phyloP scores from a whole-genome alignment of 495 filamentous ascomycete genomes.

The Penicillium psychrofluorescens region DNA sequence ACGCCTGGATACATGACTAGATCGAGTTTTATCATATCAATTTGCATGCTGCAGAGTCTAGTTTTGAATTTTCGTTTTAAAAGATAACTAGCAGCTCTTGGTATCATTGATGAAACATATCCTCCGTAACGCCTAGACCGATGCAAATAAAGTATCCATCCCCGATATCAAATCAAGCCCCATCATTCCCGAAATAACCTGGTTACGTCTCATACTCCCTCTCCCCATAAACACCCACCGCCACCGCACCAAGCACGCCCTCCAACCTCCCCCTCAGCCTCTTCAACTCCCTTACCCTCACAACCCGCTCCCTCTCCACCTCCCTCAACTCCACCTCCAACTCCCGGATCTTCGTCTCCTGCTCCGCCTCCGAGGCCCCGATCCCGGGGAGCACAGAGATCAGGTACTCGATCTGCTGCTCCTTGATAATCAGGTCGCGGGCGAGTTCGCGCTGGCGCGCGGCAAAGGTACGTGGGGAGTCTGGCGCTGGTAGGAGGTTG shows the following conservation, averaged over 20 bases:
- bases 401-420: conserved; percentile 88
- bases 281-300: conserved; percentile 66
- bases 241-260: conserved; percentile 40
- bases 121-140: no score
- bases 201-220: conserved; percentile 4
- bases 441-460: conserved; percentile 73
- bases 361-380: conserved; percentile 74
- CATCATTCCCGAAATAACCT: background rate
- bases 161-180: background rate
- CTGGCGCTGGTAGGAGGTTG: conserved; percentile 37
- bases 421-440: conserved; percentile 78
- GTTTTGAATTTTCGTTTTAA: conserved; percentile 1
- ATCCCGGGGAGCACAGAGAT: conserved; percentile 81
- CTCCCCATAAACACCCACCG: conserved; percentile 31
- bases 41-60: background rate
- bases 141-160: no score
- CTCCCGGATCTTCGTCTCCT: conserved; percentile 64
- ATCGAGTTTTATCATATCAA: no score
- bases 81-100: no score
- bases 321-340: conserved; percentile 68
- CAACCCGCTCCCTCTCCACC: conserved; percentile 63
- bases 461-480: conserved; percentile 59
- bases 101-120: no score
- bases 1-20: background rate
- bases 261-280: conserved; percentile 61